Evolutionary conservation across 1,139 yeast genomes (phyloP).

Genomic region (Candida glucosophila): DNA sequence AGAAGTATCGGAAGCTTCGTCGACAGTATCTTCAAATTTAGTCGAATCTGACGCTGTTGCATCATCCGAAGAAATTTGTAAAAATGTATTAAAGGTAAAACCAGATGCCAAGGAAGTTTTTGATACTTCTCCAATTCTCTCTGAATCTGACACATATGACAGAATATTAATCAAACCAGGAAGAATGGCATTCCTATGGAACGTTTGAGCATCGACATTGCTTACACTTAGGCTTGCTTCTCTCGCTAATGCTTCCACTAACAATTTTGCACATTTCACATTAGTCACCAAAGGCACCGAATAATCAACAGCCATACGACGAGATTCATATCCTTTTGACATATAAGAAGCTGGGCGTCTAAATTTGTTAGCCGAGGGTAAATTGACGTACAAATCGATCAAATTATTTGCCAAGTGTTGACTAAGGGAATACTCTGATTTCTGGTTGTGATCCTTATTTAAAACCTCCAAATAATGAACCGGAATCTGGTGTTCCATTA

Average conservation of each 20-base stretch:
- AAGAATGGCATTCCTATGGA: slow-evolving; percentile 70
- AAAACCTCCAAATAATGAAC: slow-evolving; percentile 92
- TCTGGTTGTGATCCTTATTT: slow-evolving; percentile 66
- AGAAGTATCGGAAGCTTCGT: slow-evolving; percentile 48
- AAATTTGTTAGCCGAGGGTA: slow-evolving; percentile 95
- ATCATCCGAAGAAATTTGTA: slow-evolving; percentile 65
- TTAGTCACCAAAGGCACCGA: slow-evolving; percentile 96
- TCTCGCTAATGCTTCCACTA: slow-evolving; percentile 88
- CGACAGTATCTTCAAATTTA: slow-evolving; percentile 56
- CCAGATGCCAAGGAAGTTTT: slow-evolving; percentile 76
- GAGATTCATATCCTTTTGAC: slow-evolving; percentile 95
- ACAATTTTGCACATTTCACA: slow-evolving; percentile 92
- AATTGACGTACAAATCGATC: slow-evolving; percentile 91
- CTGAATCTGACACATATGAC: slow-evolving; percentile 66
- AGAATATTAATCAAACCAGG: slow-evolving; percentile 86
- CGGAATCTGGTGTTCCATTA: slow-evolving; percentile 88
- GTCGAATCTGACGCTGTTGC: slow-evolving; percentile 56
- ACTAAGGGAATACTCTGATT: slow-evolving; percentile 89
- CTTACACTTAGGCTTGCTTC: slow-evolving; percentile 59
- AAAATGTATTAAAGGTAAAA: slow-evolving; percentile 75
- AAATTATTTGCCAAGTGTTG: slow-evolving; percentile 94
- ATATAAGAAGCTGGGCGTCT: slow-evolving; percentile 98
- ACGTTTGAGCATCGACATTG: slow-evolving; percentile 82
- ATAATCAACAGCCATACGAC: slow-evolving; percentile 99
- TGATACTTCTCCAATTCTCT: slow-evolving; percentile 58